Evolutionary conservation across 176 grass and related monocot species (phyloP), one percentile per base, ranked within the genome.

Genomic region (Oryza punctata): DNA sequence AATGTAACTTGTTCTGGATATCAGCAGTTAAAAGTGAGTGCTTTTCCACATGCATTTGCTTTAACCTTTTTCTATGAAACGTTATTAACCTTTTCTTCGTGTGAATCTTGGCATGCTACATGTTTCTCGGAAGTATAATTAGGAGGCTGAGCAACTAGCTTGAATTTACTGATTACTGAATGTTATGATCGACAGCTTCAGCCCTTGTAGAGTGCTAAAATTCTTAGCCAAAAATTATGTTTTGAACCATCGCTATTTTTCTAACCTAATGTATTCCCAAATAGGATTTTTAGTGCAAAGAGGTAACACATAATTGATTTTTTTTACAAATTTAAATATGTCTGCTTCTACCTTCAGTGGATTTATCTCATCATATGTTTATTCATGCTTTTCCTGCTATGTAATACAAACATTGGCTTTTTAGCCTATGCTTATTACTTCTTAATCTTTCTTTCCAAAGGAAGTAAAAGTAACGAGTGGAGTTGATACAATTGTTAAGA

Each of bases 401-500:
- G 69, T 50, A 40, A 23, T 14, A 44, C 38, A 24, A 30, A 21
- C 26, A 45, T 37, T 2, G 2, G n/a, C 5, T 83, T 65, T 11
- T 66, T 3, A 54, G 50, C 75, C 10, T 0, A 54, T 25, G 52
- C 35, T 43, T 82, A 73, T 67, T 41, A 40, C 21, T 68, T 86
- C 33, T 78, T 86, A 11, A 46, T 69, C n/a, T 74, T 32, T 87
- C 28, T 57, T 69, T 91, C 85, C 69, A 21, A 87, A 93, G 88
- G 89, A 93, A 77, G 65, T 69, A 61, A 89, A 83, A 12, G 28
- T 49, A 76, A 29, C 59, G 61, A 92, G 72, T 81, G 32, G 57
- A 74, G 60, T 65, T 18, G 33, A 82, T 63, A 90, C 84, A 40
- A 79, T 98, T 40, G 82, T 90, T 29, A 79, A 75, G 61, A 98